Conservation (phyloP, 192 early-diverging fungal genomes). For the Allomyces javanicus region DNA sequence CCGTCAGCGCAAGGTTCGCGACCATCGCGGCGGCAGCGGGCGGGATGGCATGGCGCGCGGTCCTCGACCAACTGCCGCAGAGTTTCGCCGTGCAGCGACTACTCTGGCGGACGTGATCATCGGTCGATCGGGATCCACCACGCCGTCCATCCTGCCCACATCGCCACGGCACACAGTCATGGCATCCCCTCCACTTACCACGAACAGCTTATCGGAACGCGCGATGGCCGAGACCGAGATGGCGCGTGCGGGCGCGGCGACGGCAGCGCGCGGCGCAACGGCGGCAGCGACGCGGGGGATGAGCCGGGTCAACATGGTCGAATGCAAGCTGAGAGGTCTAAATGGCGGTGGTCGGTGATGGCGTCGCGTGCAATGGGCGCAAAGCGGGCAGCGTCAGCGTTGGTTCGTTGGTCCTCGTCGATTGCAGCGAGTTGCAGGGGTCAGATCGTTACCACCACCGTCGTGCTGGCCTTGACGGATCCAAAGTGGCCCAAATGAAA, state of each 20-base stretch:
- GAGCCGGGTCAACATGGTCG: too few species aligned
- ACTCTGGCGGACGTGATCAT: neutral
- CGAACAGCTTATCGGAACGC: slow-evolving; percentile 32
- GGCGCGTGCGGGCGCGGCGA: slow-evolving; percentile 16
- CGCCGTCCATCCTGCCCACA: neutral
- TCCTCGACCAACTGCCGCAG: neutral
- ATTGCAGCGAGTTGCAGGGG: too few species aligned
- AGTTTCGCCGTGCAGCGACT: neutral
- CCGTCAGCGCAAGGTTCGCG: neutral
- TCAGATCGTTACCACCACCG: too few species aligned
- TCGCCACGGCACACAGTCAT: neutral
- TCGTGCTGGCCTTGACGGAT: too few species aligned
- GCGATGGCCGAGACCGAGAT: slow-evolving; percentile 20
- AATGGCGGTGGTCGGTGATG: too few species aligned
- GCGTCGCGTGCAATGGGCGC: too few species aligned
- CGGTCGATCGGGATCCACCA: neutral
- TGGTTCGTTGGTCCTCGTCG: too few species aligned
- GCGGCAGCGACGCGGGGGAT: slow-evolving; percentile 6
- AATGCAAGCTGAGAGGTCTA: too few species aligned
- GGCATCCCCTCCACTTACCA: slow-evolving; percentile 17
- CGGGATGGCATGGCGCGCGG: too few species aligned
- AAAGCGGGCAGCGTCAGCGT: too few species aligned
- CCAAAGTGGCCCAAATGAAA: too few species aligned
- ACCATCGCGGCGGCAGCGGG: too few species aligned
- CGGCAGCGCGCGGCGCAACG: slow-evolving; percentile 9